These are phyloP conservation scores for Crithidia mellificae DNA, from an alignment of 208 protist genomes.

Conservation along the genomic window DNA sequence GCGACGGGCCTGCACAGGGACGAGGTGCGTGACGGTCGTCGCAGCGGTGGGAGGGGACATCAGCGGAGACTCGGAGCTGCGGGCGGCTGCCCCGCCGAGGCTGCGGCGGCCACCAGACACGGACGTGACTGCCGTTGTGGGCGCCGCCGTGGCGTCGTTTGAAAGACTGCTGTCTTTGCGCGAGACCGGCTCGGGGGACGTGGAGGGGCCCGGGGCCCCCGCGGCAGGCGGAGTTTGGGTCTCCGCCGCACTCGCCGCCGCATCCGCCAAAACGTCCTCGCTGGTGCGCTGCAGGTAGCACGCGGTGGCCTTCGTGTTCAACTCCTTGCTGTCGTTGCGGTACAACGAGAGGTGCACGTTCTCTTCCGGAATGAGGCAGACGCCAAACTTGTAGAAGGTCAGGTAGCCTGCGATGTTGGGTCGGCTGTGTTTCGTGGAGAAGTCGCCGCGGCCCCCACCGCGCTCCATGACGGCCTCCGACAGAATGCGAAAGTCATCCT, in stretches of 20 bases:
- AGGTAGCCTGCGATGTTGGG: constrained; percentile 30
- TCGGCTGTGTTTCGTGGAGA: constrained; percentile 3
- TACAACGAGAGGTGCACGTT: constrained; percentile 68
- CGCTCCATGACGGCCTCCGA: constrained; percentile 40
- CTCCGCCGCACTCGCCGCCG: neutral
- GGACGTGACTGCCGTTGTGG: neutral
- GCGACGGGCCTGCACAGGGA: constrained; percentile 7
- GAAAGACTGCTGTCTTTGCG: neutral
- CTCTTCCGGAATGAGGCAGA: constrained; percentile 63
- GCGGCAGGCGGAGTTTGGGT: neutral
- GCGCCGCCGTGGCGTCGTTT: neutral
- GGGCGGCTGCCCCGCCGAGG: constrained; percentile 4
- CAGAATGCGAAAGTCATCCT: constrained; percentile 34
- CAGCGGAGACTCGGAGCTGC: constrained; percentile 6
- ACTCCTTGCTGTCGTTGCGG: constrained; percentile 52
- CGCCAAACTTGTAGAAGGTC: constrained; percentile 41
- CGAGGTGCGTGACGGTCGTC: neutral
- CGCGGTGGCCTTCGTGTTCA: constrained; percentile 41
- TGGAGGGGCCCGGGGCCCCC: neutral
- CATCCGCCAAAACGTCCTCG: constrained; percentile 25
- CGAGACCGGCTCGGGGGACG: neutral
- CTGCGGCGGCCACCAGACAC: neutral
- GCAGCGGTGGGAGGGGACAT: neutral
- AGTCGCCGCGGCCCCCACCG: constrained; percentile 15
- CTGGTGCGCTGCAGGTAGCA: constrained; percentile 42